A percentile compares a stretch with the other conserved stretches of the same genome.
phyloP scores from a whole-genome alignment of 2,329 filamentous ascomycete species.

The Aspergillus intermedius region DNA sequence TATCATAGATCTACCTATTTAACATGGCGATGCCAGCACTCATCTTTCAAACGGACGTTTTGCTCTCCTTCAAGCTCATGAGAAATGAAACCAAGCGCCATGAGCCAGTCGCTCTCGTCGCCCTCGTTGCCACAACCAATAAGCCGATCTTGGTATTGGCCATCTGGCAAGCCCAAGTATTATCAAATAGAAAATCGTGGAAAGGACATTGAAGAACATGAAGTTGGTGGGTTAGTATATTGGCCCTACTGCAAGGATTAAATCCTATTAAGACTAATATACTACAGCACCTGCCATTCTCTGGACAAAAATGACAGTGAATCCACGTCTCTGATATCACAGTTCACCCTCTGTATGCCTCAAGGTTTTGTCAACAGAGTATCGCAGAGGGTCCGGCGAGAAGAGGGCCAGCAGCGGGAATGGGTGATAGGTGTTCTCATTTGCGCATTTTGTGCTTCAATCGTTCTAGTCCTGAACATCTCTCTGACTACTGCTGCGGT shows the following conservation, averaged over 20 bases:
- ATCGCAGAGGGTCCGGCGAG: neutral
- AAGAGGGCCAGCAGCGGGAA: neutral
- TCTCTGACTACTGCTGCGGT: neutral
- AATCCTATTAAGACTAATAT: neutral
- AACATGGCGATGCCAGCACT: no score
- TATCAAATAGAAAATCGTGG: neutral
- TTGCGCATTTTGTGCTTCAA: neutral
- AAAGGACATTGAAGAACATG: neutral
- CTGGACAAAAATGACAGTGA: neutral
- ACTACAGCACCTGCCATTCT: neutral
- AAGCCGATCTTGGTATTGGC: neutral
- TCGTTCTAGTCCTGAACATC: neutral
- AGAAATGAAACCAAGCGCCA: neutral
- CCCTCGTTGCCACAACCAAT: neutral
- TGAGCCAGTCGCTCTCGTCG: neutral
- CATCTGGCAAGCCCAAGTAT: neutral
- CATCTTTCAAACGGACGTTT: no score
- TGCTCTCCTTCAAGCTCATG: no score
- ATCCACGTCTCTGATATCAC: neutral
- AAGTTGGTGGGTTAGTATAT: neutral
- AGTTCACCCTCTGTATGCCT: neutral
- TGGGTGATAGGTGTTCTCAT: neutral
- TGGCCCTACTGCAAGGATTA: neutral
- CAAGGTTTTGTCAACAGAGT: neutral
- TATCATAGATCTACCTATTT: no score